Conservation (phyloP, 2,329 filamentous ascomycete genomes). For the Didymella segeticola region DNA sequence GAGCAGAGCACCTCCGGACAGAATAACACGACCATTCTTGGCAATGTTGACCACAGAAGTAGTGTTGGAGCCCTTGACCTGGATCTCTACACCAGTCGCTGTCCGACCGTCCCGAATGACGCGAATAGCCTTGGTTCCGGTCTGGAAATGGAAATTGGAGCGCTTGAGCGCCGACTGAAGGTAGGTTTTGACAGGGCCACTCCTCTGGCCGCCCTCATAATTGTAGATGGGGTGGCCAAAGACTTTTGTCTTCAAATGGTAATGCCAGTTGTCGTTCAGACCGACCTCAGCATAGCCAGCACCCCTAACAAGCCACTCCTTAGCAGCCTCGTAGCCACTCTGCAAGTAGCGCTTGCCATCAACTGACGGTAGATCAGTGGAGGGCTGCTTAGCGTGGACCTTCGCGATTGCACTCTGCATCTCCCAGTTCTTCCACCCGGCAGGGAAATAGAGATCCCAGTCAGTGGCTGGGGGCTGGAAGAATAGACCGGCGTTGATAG, state of each 20-base stretch:
- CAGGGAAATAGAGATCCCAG: conserved; percentile 59
- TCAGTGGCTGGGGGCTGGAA: conserved; percentile 62
- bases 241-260: conserved; percentile 53
- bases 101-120: conserved; percentile 51
- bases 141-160: conserved; percentile 48
- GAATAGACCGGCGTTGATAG: conserved; percentile 62
- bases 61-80: conserved; percentile 40
- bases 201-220: conserved; percentile 58
- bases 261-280: conserved; percentile 55
- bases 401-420: conserved; percentile 56
- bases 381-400: conserved; percentile 55
- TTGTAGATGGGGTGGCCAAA: conserved; percentile 59
- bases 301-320: conserved; percentile 58
- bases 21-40: conserved; percentile 37
- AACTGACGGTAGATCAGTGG: conserved; percentile 53
- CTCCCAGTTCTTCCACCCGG: conserved; percentile 60
- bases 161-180: conserved; percentile 56
- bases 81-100: conserved; percentile 54
- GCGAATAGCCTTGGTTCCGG: conserved; percentile 53
- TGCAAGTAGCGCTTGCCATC: conserved; percentile 58
- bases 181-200: conserved; percentile 59
- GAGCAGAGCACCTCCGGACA: conserved; percentile 44
- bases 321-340: conserved; percentile 56
- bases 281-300: conserved; percentile 58
- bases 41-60: conserved; percentile 39